Evolutionary conservation across 345 rosid species (phyloP), one percentile per base, ranked within the genome.

Genomic region (Combretum micranthum): DNA sequence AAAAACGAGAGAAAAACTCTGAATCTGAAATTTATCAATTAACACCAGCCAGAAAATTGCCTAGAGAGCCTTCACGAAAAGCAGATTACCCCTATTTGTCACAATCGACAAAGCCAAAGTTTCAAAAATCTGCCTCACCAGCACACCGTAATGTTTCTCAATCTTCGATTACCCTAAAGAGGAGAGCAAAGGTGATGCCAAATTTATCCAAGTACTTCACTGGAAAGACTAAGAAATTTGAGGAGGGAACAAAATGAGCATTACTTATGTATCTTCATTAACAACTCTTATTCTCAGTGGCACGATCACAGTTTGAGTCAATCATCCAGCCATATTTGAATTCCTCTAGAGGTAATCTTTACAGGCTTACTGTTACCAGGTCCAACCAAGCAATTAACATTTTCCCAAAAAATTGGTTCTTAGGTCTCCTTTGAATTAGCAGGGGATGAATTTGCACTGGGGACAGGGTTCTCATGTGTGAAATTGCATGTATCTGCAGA

Each of bases 171-270:
- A 20, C 67, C 13, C 71, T 77, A 60, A 83, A 67, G 78, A 83
- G 82, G 81, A 88, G 77, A 72, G 73, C 61, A 67, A 80, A 66
- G 50, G 80, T 75, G 63, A 68, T 73, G 61, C 97, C 86, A 1
- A 78, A 76, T 52, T 64, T 87, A 52, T 72, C 81, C 26, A 88
- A 69, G 63, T 48, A 83, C 42, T 82, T 91, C 55, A 65, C 68
- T 22, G 63, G 82, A 56, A 54, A 59, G 20, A 52, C 66, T 52
- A 49, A 61, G 66, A 61, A 54, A 26, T 42, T 14, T 12, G 15
- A 53, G 43, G 32, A 54, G 53, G 32, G 61, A 59, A 47, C 47
- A 62, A 16, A 20, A 42, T 23, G 18, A 8, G 9, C 39, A 10
- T 32, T 32, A 10, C 39, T 32, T 32, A 32, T 32, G 39, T 32